Evolutionary conservation across 305 asterid species (phyloP), one percentile per base, ranked within the genome.

Genomic region (Rubia tinctorum): DNA sequence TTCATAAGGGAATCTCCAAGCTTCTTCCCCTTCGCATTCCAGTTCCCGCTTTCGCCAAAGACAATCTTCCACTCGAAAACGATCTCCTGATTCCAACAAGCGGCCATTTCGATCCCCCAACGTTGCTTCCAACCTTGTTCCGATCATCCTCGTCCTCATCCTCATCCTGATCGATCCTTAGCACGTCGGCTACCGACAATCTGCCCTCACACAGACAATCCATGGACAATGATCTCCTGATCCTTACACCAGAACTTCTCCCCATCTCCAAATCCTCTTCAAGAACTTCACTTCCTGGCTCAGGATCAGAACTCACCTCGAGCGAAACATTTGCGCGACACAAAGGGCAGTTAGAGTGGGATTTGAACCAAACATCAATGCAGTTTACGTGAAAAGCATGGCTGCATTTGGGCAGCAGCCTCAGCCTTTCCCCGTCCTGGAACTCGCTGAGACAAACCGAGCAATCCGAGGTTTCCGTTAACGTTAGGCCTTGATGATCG

Each of bases 381-480:
- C 92, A 87, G 5, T 23, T 60, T 6, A 75, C 79, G 61, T 87
- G 92, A 34, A 87, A 87, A 73, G 88, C 92, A 58, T 87, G 89
- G 63, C 81, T 79, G 64, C 91, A 88, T 74, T 80, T 84, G 3
- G 91, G 91, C 34, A 88, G 68, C 23, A 86, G 84, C 58, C 84
- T 79, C n/a, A 86, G 76, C 61, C 76, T 80, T 63, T 88, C 90
- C 30, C 82, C 80, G 39, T 88, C 93, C 60, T 79, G 80, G 71
- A 88, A 88, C 66, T 86, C 91, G 68, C 81, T 76, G 39, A 88
- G 78, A 60, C 93, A 88, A 44, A 88, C 87, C 0, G 86, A 82
- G 71, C 93, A 88, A 40, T 85, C 87, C 4, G 84, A 75, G 34
- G 80, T 84, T 55, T 81, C 82, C 4, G 76, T 72, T 2, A 75